Percentiles rank a stretch among this genome's conserved stretches.
Evolutionary conservation across 2,329 filamentous ascomycete species (phyloP).

Genomic region (Xylariaceae sp.): DNA sequence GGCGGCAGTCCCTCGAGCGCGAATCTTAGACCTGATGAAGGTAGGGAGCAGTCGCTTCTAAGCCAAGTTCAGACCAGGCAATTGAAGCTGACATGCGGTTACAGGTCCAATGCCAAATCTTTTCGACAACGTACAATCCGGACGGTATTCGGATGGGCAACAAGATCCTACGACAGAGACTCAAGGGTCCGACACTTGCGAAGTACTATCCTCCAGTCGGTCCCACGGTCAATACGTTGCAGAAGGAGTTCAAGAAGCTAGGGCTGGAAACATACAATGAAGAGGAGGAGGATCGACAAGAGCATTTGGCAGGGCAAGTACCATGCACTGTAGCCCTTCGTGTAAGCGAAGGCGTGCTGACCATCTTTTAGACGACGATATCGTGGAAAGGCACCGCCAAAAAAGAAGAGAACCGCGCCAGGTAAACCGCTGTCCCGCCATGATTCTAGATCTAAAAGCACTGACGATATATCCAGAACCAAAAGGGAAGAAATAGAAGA

Average conservation of each 20-base stretch:
- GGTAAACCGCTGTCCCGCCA: conserved; percentile 11
- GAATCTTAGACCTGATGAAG: conserved; percentile 73
- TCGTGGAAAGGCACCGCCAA: conserved; percentile 80
- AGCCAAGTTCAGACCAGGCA: background rate
- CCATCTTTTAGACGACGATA: conserved; percentile 56
- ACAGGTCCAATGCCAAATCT: conserved; percentile 86
- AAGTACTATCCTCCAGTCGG: conserved; percentile 80
- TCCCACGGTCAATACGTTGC: conserved; percentile 59
- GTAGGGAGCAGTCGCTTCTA: conserved; percentile 36
- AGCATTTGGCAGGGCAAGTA: conserved; percentile 63
- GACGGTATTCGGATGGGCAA: conserved; percentile 77
- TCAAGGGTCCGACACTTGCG: conserved; percentile 76
- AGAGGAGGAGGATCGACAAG: conserved; percentile 72
- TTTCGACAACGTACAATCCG: conserved; percentile 88
- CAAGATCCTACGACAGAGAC: conserved; percentile 83
- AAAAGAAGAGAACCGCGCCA: conserved; percentile 70
- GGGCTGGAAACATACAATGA: conserved; percentile 69
- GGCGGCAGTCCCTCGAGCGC: conserved; percentile 59
- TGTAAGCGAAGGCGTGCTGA: conserved; percentile 23
- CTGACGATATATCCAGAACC: conserved; percentile 1
- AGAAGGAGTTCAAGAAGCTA: conserved; percentile 69
- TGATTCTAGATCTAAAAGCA: background rate
- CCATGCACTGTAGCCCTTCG: background rate
- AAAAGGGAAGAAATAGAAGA: conserved; percentile 5
- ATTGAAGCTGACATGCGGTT: background rate